A percentile compares a stretch with the other conserved stretches of the same genome.
Evolutionary conservation across 2,329 filamentous ascomycete species (phyloP).

Genomic region (Teratosphaeria viscida): DNA sequence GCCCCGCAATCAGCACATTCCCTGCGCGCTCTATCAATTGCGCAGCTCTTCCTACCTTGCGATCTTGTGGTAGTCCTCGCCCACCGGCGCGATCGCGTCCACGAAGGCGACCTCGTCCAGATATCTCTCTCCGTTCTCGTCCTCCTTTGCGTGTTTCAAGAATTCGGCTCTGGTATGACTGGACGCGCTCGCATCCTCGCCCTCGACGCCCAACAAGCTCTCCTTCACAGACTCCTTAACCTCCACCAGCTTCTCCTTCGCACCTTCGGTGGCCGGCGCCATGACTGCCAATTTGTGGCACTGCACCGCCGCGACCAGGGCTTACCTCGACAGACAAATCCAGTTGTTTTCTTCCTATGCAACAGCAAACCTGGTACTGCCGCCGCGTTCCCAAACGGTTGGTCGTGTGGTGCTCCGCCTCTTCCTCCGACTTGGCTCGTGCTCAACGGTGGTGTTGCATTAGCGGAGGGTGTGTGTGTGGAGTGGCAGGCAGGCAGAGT

Average conservation of each 20-base stretch:
- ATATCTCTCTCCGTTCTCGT: conserved; percentile 65
- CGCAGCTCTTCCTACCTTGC: conserved; percentile 41
- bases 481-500: background rate
- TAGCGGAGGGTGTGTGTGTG: background rate
- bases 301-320: conserved; percentile 15
- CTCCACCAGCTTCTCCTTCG: conserved; percentile 30
- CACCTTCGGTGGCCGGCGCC: conserved; percentile 58
- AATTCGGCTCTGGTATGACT: conserved; percentile 68
- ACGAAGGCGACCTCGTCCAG: conserved; percentile 84
- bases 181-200: conserved; percentile 49
- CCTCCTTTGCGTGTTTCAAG: conserved; percentile 62
- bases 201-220: conserved; percentile 53
- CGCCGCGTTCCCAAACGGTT: background rate
- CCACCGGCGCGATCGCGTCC: conserved; percentile 71
- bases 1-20: background rate
- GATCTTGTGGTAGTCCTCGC: conserved; percentile 97
- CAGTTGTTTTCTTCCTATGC: background rate
- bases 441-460: background rate
- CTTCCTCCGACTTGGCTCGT: background rate
- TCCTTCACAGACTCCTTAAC: conserved; percentile 2
- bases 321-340: background rate
- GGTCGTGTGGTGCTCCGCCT: background rate
- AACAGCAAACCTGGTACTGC: background rate
- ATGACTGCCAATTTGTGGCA: conserved; percentile 22
- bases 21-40: background rate